Conservation (phyloP, 2,329 filamentous ascomycete species). For the Lojkania enalia region DNA sequence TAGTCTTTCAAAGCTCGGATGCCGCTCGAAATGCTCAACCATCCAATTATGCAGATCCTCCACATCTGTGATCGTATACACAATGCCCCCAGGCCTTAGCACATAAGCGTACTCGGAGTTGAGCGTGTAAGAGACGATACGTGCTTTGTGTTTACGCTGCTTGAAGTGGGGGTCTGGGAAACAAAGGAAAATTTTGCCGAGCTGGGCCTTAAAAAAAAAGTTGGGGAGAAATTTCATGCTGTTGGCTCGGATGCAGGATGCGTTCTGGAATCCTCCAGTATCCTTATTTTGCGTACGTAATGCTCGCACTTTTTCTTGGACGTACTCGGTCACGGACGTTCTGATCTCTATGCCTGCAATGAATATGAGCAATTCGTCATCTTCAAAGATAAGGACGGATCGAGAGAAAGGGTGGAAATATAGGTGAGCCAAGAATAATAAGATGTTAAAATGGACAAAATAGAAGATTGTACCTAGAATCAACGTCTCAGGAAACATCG, state of each 20-base stretch:
- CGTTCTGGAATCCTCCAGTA: conserved; percentile 72
- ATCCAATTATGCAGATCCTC: conserved; percentile 94
- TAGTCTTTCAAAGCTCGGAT: conserved; percentile 78
- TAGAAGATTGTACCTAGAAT: conserved; percentile 78
- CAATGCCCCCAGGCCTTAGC: conserved; percentile 76
- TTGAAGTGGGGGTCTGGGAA: conserved; percentile 99
- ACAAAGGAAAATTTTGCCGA: conserved; percentile 93
- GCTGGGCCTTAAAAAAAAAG: conserved; percentile 81
- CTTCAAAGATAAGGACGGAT: neutral
- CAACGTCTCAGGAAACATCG: conserved; percentile 77
- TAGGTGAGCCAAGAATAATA: too few relatives aligned
- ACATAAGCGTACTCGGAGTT: conserved; percentile 94
- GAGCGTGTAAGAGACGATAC: conserved; percentile 86
- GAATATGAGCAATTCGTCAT: neutral
- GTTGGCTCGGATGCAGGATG: conserved; percentile 86
- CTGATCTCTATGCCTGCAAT: conserved; percentile 84
- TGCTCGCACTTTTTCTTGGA: conserved; percentile 83
- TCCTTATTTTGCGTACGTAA: conserved; percentile 68
- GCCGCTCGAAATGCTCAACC: conserved; percentile 78
- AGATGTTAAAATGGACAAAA: too few relatives aligned
- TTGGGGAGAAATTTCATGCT: conserved; percentile 99
- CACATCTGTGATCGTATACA: conserved; percentile 98
- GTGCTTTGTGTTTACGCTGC: conserved; percentile 91
- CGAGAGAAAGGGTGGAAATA: neutral
- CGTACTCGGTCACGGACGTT: conserved; percentile 84